Base-by-base conservation (phyloP, 2,329 filamentous ascomycete genomes). In the Bipolaris cookei region DNA sequence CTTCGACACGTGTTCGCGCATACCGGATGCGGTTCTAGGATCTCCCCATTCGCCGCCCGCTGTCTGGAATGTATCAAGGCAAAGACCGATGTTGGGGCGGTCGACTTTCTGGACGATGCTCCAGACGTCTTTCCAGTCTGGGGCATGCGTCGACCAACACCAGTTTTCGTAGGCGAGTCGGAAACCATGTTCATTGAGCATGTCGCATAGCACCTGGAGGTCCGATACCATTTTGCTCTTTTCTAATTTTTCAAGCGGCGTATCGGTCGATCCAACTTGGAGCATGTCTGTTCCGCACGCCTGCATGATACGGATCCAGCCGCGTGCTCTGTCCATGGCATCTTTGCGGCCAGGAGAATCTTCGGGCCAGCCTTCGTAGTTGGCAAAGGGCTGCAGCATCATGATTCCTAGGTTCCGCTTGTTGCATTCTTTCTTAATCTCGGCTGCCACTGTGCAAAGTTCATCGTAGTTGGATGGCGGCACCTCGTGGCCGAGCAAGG, bases 91-190 rank as follows among this genome's bases (percentile, higher is more conserved):
- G 59, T 93, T 92, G 0, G 81, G 79, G 2, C 86, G 76, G 62
- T 90, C 77, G 2, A 87, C 88, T 42, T 80, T 80, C 60, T 83
- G 69, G 3, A 91, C 87, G 11, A 92, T 87, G 2, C 84, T 77
- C 88, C 88, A 92, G 0, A 88, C 87, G 46, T 87, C 82, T 61
- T 83, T 84, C 90, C 90, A 94, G 1, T 78, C 81, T 0, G 87
- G 84, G 0, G 89, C 88, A 46, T 86, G 84, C 0, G 89, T 90
- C 18, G 59, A 62, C 59, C 54, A 93, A 75, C 89, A 91, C 89
- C 89, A 92, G 69, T 92, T 92, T 76, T 93, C 90, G 64, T 92
- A 93, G 0, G 89, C 89, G 16, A 93, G 77, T 6, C 84, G 81
- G 70, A 86, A 84, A 0, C 81, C 81, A 44, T 84, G 81, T 20